Evolutionary conservation across 2,329 filamentous ascomycete species (phyloP), one percentile per base, ranked within the genome.

Genomic region (Fusarium sp.): DNA sequence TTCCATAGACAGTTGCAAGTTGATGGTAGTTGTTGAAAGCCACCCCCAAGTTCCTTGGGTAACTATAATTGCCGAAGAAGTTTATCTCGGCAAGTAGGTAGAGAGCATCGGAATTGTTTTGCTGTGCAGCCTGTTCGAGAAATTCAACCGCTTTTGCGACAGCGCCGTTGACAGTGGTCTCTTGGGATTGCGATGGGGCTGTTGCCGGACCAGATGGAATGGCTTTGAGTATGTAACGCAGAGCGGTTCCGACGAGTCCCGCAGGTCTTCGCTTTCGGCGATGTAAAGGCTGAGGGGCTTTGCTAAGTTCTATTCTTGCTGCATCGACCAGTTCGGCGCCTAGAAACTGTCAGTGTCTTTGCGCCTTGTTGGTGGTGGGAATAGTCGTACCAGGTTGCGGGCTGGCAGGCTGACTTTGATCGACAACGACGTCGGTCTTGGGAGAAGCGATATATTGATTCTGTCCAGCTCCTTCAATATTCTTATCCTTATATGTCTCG

Each of bases 21-120:
- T 91, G 87, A 71, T 93, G 87, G 82, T 98, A 99, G 84, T 94
- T 89, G 74, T 89, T 87, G 80, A 97, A 98, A 0, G 96, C 94
- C 54, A 89, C 87, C 38, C 89, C 86, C 76, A 98, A 94, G 80
- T 98, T 91, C 73, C 92, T 89, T 4, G 96, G 95, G 78, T 98
- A 89, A 28, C 94, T 93, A 83, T 92, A 97, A 83, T 98, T 98
- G 80, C 96, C 96, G 78, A 96, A 95, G 83, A 98, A 98, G 85
- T 97, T 98, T 88, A 99, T 92, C 81, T 99, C 94, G 24, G 94
- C 96, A 30, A 99, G 88, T 22, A 97, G 86, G 79, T 93, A 98
- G 51, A 98, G 89, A 10, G 96, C 96, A 81, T 99, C 95, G 5
- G 94, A 89, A 79, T 94, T 90, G 73, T 89, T 89, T 70, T 86